Percentiles rank a stretch among this genome's conserved stretches.
Conservation (phyloP, 1,139 yeast genomes). For the Pneumocystis canis region DNA sequence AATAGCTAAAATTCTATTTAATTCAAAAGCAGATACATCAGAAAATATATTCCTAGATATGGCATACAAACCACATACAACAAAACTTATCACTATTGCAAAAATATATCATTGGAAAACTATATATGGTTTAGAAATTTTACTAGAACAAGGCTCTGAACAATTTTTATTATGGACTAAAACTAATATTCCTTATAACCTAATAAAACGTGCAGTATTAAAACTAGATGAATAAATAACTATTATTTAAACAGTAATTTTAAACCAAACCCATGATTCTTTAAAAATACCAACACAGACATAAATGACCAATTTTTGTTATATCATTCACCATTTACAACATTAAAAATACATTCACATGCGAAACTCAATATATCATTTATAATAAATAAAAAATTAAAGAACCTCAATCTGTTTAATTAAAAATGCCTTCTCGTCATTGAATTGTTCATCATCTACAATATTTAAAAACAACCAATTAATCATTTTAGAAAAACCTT, state of each 20-base stretch:
- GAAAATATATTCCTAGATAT: constrained; percentile 59
- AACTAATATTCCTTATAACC: constrained; percentile 25
- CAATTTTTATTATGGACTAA: constrained; percentile 78
- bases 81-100: constrained; percentile 77
- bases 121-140: constrained; percentile 80
- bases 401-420: constrained; percentile 51
- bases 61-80: constrained; percentile 75
- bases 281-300: background rate
- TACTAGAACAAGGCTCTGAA: constrained; percentile 79
- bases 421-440: constrained; percentile 71
- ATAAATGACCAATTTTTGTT: background rate
- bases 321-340: background rate
- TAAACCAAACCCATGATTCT: background rate
- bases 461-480: background rate
- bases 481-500: constrained; percentile 24
- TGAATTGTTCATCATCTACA: constrained; percentile 47
- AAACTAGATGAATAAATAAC: background rate
- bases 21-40: background rate
- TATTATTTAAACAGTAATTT: background rate
- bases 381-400: background rate
- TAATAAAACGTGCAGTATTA: background rate
- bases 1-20: constrained; percentile 24
- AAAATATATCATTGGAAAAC: constrained; percentile 47
- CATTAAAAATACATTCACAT: background rate
- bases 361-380: background rate